A percentile compares a stretch with the other conserved stretches of the same genome.
Conservation (phyloP, 1,284 basidiomycete species). For the Rhodotorula sp. region DNA sequence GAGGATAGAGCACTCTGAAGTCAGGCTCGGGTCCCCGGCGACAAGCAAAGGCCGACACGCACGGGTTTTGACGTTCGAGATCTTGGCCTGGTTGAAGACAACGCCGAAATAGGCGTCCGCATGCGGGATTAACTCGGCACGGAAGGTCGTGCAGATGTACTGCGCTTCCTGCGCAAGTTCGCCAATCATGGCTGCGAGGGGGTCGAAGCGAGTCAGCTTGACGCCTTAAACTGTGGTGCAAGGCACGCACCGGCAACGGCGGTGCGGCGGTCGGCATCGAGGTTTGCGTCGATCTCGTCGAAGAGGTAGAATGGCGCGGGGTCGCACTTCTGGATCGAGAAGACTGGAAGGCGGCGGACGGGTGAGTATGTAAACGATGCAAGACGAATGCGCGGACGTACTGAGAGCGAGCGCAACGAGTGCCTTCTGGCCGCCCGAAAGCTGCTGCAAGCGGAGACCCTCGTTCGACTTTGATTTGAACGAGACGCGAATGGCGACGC, state of each 20-base stretch:
- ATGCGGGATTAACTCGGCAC: constrained; percentile 91
- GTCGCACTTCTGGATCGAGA: constrained; percentile 98
- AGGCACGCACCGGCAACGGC: constrained; percentile 77
- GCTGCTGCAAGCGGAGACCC: constrained; percentile 89
- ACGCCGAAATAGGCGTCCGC: constrained; percentile 99
- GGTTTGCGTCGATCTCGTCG: constrained; percentile 98
- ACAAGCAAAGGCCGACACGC: background rate
- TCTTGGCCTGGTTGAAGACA: constrained; percentile 92
- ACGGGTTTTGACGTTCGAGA: constrained; percentile 65
- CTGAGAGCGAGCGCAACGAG: constrained; percentile 92
- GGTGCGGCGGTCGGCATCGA: constrained; percentile 96
- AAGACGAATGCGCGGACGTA: constrained; percentile 46
- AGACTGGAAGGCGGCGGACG: constrained; percentile 60
- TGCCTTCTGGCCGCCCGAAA: constrained; percentile 97
- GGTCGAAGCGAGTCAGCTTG: constrained; percentile 1
- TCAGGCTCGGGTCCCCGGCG: too few relatives aligned
- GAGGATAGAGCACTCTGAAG: too few relatives aligned
- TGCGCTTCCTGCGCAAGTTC: constrained; percentile 82
- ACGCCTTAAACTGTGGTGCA: too few relatives aligned
- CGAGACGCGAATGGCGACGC: constrained; percentile 95
- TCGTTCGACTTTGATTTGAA: constrained; percentile 99
- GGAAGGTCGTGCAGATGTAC: constrained; percentile 98
- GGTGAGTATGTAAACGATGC: background rate
- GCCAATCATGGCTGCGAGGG: constrained; percentile 86
- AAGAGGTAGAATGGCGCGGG: constrained; percentile 99